Conservation (phyloP, 257 asterid species). For the Euphrasia confusa region DNA sequence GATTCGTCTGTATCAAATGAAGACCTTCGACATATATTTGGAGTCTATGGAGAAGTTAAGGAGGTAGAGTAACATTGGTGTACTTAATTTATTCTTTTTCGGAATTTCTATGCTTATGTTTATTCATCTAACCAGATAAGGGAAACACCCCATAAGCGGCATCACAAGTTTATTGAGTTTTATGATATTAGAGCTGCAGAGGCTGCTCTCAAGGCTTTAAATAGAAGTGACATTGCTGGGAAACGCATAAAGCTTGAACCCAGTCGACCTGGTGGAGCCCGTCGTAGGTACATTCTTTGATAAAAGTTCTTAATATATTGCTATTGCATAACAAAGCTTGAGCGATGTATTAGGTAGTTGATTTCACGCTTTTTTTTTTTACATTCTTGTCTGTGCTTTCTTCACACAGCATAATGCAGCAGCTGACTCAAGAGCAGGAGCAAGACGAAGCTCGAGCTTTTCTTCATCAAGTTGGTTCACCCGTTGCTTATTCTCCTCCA, state of each 20-base stretch:
- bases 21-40: conserved; percentile 84
- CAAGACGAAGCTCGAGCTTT: conserved; percentile 61
- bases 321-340: neutral
- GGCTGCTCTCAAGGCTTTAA: conserved; percentile 92
- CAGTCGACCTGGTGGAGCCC: conserved; percentile 99
- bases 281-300: conserved; percentile 55
- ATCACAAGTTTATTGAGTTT: conserved; percentile 94
- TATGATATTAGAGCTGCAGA: conserved; percentile 96
- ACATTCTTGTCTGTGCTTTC: conserved; percentile 5
- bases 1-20: conserved; percentile 93
- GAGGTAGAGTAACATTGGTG: conserved; percentile 46
- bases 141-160: conserved; percentile 92
- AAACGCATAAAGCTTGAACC: conserved; percentile 98
- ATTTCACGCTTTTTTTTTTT: neutral
- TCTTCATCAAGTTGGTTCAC: conserved; percentile 70
- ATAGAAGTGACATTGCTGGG: conserved; percentile 94
- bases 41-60: conserved; percentile 94
- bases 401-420: conserved; percentile 66
- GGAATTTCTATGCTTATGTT: neutral
- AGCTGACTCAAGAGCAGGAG: conserved; percentile 71
- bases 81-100: neutral
- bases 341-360: neutral
- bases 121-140: conserved; percentile 47
- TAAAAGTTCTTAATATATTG: neutral
- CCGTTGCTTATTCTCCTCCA: conserved; percentile 77